These are phyloP conservation scores for Rhizopus delemar DNA, from an alignment of 371 early-diverging fungal species.

Conservation along the genomic window DNA sequence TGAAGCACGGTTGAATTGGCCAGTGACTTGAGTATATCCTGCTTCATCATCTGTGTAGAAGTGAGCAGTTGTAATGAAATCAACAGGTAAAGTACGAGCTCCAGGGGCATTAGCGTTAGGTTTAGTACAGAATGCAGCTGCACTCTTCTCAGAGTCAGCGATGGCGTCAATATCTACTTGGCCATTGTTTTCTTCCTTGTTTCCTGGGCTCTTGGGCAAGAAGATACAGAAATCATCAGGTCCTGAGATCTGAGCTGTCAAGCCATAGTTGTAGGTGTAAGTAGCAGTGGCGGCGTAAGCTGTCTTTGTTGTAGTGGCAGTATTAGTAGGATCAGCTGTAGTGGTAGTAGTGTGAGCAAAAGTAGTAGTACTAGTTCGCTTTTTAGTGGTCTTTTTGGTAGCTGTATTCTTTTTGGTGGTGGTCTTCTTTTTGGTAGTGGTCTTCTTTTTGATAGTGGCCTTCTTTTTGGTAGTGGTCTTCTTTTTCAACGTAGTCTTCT, in stretches of 20 bases:
- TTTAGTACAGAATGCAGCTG: constrained; percentile 45
- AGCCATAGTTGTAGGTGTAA: constrained; percentile 8
- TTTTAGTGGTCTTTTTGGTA: constrained; percentile 7
- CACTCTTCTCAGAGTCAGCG: constrained; percentile 29
- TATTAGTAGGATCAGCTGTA: neutral
- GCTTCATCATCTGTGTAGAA: constrained; percentile 30
- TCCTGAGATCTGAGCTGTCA: constrained; percentile 26
- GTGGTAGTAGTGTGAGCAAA: no score
- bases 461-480: constrained; percentile 7
- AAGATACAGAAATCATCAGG: constrained; percentile 31
- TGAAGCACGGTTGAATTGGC: constrained; percentile 29
- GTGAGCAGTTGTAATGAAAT: constrained; percentile 32
- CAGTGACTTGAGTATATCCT: constrained; percentile 44
- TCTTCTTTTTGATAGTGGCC: constrained; percentile 11
- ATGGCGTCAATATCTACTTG: constrained; percentile 28
- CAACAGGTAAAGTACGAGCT: constrained; percentile 32
- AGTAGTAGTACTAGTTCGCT: neutral
- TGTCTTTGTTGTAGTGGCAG: neutral
- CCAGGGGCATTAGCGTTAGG: constrained; percentile 28
- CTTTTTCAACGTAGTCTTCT: constrained; percentile 14
- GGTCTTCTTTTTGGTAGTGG: constrained; percentile 13
- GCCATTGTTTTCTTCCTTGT: constrained; percentile 24
- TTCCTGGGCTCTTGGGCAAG: constrained; percentile 32
- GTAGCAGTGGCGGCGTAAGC: neutral
- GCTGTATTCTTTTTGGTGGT: constrained; percentile 6